phyloP scores from a whole-genome alignment of 495 filamentous ascomycete species.

The Lasiosphaeria miniovina region DNA sequence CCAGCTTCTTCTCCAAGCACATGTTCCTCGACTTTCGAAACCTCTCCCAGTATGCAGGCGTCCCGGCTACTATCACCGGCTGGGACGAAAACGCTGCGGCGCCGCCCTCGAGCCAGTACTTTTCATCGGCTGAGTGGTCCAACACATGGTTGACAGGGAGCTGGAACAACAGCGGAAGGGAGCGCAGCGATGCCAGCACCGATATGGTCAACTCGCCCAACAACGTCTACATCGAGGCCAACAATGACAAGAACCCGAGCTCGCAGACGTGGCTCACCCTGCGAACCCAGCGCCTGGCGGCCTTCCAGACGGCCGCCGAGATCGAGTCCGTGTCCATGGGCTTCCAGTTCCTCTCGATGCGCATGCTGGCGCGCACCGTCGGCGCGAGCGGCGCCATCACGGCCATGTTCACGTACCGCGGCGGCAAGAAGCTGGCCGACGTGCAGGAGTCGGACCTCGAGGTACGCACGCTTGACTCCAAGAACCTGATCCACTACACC shows the following conservation, averaged over 20 bases:
- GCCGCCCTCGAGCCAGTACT: slow-evolving; percentile 38
- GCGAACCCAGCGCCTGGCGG: slow-evolving; percentile 53
- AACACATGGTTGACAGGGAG: slow-evolving; percentile 57
- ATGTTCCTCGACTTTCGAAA: slow-evolving; percentile 68
- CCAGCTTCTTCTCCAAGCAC: slow-evolving; percentile 60
- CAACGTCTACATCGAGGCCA: slow-evolving; percentile 61
- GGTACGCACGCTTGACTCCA: slow-evolving; percentile 60
- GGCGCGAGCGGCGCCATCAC: slow-evolving; percentile 61
- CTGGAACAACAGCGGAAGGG: slow-evolving; percentile 49
- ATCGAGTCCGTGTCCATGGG: slow-evolving; percentile 55
- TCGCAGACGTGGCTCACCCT: slow-evolving; percentile 58
- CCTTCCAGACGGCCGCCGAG: slow-evolving; percentile 62
- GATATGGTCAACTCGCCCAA: slow-evolving; percentile 61
- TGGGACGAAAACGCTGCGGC: slow-evolving; percentile 30
- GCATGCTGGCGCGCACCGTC: slow-evolving; percentile 55
- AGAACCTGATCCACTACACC: slow-evolving; percentile 60
- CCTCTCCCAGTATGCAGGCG: slow-evolving; percentile 35
- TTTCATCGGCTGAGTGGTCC: slow-evolving; percentile 37
- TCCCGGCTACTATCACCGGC: slow-evolving; percentile 35
- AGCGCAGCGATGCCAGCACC: slow-evolving; percentile 39
- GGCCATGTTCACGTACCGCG: slow-evolving; percentile 66
- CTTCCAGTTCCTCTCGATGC: slow-evolving; percentile 59
- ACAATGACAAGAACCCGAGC: slow-evolving; percentile 30
- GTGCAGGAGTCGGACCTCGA: slow-evolving; percentile 78
- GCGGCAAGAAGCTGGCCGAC: slow-evolving; percentile 27